Conservation (phyloP, 2,329 filamentous ascomycete species). For the Sarocladium strictum region DNA sequence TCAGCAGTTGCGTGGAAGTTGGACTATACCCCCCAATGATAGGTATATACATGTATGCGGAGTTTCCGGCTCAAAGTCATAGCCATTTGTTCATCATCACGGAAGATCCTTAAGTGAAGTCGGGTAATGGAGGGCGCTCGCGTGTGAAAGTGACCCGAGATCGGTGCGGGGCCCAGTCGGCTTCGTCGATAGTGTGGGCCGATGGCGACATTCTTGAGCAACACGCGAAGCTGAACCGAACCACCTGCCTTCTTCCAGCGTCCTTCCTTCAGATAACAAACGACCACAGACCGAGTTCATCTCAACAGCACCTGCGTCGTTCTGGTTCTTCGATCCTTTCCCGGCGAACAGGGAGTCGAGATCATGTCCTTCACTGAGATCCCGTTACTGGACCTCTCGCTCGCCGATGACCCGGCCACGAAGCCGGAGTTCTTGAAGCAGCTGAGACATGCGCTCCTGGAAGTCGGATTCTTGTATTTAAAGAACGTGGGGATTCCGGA, state of each 20-base stretch:
- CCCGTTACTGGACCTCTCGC: constrained; percentile 70
- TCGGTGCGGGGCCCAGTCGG: constrained; percentile 25
- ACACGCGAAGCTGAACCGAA: not conserved
- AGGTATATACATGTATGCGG: not conserved
- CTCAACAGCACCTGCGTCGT: not conserved
- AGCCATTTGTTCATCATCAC: too few species aligned
- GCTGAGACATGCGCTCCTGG: constrained; percentile 69
- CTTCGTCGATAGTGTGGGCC: constrained; percentile 7
- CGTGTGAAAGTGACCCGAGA: constrained; percentile 13
- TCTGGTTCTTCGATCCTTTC: not conserved
- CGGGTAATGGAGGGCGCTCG: not conserved
- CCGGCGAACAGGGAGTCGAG: not conserved
- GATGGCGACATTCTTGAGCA: constrained; percentile 7
- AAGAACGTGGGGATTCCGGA: constrained; percentile 71
- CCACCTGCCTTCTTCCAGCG: not conserved
- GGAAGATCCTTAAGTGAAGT: too few species aligned
- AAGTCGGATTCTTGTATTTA: constrained; percentile 85
- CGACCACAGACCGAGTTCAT: not conserved
- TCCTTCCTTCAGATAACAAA: not conserved
- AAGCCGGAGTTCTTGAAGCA: constrained; percentile 68
- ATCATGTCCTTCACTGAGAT: constrained; percentile 67
- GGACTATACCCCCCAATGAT: constrained; percentile 8
- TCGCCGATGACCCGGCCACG: constrained; percentile 54
- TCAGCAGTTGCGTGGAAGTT: not conserved
- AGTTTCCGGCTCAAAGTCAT: not conserved